Conservation (phyloP, 805 yeast genomes). For the Teunomyces panamensis region DNA sequence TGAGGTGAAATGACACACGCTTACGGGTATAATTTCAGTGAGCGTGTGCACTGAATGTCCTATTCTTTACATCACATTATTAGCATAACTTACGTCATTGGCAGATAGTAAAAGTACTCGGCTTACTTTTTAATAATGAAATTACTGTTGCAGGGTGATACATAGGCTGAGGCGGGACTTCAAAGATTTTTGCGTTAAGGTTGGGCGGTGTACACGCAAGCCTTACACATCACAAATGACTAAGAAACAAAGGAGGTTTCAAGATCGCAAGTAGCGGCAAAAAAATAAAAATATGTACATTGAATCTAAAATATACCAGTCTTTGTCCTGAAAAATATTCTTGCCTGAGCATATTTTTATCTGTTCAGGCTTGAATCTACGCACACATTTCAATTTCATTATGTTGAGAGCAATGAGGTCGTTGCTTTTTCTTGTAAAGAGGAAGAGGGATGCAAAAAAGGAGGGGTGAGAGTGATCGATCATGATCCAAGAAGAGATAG, state of each 20-base stretch:
- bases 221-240: not conserved
- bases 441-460: not conserved
- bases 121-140: not conserved
- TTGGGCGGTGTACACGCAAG: not conserved
- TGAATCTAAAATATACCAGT: conserved; percentile 1
- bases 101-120: not conserved
- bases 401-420: not conserved
- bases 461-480: not conserved
- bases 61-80: not conserved
- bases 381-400: not conserved
- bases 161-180: not conserved
- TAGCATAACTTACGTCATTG: not conserved
- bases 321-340: not conserved
- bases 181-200: not conserved
- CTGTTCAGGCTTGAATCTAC: conserved; percentile 1
- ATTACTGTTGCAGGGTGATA: not conserved
- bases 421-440: not conserved
- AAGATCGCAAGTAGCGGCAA: not conserved
- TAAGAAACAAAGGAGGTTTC: conserved; percentile 4
- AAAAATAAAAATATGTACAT: not conserved
- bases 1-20: not conserved
- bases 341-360: not conserved
- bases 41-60: not conserved
- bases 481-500: not conserved
- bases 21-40: not conserved